These are phyloP conservation scores for Salix dunnii DNA, from an alignment of 345 rosid genomes.

Conservation along the genomic window DNA sequence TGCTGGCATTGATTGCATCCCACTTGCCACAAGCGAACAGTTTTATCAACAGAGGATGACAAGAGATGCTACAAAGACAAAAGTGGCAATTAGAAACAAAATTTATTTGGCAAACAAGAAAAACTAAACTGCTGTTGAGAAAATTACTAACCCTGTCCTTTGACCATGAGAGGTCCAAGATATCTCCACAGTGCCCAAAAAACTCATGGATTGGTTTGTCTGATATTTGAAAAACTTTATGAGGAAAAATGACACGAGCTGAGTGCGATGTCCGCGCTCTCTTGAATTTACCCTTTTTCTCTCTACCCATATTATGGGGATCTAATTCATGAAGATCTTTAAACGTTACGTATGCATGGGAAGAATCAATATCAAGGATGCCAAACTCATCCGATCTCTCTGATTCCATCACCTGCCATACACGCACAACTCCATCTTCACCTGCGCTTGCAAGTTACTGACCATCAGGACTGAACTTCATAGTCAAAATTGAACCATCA, in stretches of 20 bases:
- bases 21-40: constrained; percentile 54
- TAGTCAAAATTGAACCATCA: constrained; percentile 27
- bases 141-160: constrained; percentile 35
- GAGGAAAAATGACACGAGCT: constrained; percentile 41
- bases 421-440: constrained; percentile 28
- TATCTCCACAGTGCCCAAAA: constrained; percentile 42
- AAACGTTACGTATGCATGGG: constrained; percentile 32
- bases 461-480: constrained; percentile 33
- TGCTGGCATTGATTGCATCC: constrained; percentile 37
- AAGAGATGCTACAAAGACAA: constrained; percentile 34
- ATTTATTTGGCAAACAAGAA: not conserved
- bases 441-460: constrained; percentile 30
- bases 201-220: constrained; percentile 53
- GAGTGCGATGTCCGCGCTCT: constrained; percentile 24
- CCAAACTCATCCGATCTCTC: constrained; percentile 14
- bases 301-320: constrained; percentile 24
- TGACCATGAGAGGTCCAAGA: constrained; percentile 55
- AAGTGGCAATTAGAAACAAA: constrained; percentile 7
- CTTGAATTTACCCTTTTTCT: constrained; percentile 24
- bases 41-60: constrained; percentile 53
- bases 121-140: not conserved
- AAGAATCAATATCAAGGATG: constrained; percentile 27
- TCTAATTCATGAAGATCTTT: constrained; percentile 31
- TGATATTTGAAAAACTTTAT: constrained; percentile 31
- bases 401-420: constrained; percentile 23